These are phyloP conservation scores for Calocybe indica DNA, from an alignment of 768 basidiomycete genomes.

Conservation along the genomic window DNA sequence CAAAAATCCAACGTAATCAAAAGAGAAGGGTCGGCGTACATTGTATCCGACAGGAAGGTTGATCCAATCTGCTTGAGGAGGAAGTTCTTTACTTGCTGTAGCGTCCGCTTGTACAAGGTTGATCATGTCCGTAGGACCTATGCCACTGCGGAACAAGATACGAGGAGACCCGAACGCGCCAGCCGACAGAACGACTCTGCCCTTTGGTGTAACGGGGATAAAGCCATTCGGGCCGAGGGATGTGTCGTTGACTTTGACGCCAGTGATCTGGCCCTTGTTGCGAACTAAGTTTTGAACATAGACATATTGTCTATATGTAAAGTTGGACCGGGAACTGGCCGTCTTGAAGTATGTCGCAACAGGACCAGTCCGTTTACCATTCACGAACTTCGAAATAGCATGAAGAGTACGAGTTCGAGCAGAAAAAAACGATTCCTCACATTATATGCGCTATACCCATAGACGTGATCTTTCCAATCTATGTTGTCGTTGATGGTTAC, in stretches of 20 bases:
- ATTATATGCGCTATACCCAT: constrained; percentile 44
- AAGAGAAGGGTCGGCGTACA: neutral
- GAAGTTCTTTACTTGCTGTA: constrained; percentile 37
- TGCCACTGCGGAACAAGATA: constrained; percentile 55
- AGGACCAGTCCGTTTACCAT: constrained; percentile 47
- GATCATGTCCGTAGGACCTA: constrained; percentile 57
- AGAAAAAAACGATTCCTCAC: constrained; percentile 16
- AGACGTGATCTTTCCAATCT: constrained; percentile 52
- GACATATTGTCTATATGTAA: constrained; percentile 42
- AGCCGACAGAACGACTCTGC: constrained; percentile 56
- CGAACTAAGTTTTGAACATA: constrained; percentile 49
- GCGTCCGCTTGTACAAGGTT: constrained; percentile 39
- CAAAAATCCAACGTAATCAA: neutral
- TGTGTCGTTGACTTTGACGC: constrained; percentile 58
- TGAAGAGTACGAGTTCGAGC: neutral
- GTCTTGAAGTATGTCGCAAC: constrained; percentile 57
- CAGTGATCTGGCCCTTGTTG: constrained; percentile 47
- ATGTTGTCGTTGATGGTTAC: constrained; percentile 52
- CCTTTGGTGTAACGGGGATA: constrained; percentile 44
- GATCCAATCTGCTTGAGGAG: constrained; percentile 45
- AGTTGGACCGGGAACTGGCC: constrained; percentile 46
- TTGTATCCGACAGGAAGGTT: constrained; percentile 50
- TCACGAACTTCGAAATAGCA: constrained; percentile 26
- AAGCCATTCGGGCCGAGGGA: constrained; percentile 50
- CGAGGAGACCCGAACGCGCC: constrained; percentile 53